Base-by-base conservation (phyloP, 805 yeast genomes). In the Peterozyma toletana region DNA sequence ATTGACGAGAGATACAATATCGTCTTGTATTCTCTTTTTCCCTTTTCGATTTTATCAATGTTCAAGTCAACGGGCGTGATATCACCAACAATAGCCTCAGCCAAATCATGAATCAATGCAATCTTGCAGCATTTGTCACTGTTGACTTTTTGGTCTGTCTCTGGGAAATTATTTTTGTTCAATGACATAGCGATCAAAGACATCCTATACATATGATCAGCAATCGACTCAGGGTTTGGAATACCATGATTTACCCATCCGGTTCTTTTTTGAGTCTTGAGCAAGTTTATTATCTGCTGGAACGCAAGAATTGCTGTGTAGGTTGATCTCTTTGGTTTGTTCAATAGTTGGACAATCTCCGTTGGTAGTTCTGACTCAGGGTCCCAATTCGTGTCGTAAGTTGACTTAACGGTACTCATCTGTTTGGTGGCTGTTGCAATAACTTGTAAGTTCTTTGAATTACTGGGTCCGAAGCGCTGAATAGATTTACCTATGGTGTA, bases 131-230 rank as follows among this genome's bases (percentile, higher is more conserved):
- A 88, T 53, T 77, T 77, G 47, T 75, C 72, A 21, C 75, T 68
- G 61, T 86, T 79, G 30, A 85, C 68, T 2, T 67, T 62, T n/a
- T 63, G 61, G 41, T 72, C 64, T 63, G 38, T 44, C 14, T 48
- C 48, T 6, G 37, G 39, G 27, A 47, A 43, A 11, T 48, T 45
- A 21, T 49, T 50, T 11, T 48, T 53, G 15, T 77, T 76, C 37
- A 87, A 72, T 18, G 88, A 62, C 83, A 89, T 77, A 17, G 91
- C 71, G 37, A 88, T 78, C 16, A 90, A 68, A 5, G 88, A 79
- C 96, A 91, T 90, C 45, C 99, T 72, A 59, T 91, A 90, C 96
- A 90, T 90, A 62, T 91, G 97, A 63, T 90, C 97, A n/a, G 87
- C 76, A 41, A 89, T 88, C 41, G 85, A 77, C 62, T 88, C 86